A percentile compares a stretch with the other conserved stretches of the same genome.
Conservation (phyloP, 305 asterid genomes). For the Fraxinus platypoda region DNA sequence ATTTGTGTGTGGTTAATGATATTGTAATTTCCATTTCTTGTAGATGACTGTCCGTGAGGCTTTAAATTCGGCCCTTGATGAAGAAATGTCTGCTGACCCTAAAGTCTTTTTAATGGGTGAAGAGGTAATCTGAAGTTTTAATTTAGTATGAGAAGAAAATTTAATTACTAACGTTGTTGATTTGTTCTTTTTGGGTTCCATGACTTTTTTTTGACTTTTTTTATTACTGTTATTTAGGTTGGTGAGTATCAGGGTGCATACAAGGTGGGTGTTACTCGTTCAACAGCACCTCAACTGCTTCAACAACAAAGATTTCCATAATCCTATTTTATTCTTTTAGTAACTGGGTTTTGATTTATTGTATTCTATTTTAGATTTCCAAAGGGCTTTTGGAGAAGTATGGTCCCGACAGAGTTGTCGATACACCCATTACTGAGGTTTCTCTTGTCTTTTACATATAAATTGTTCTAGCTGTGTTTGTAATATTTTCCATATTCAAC, state of each 20-base stretch:
- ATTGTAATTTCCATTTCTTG: neutral
- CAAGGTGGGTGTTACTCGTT: conserved; percentile 33
- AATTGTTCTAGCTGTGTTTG: neutral
- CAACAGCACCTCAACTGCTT: neutral
- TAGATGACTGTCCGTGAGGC: conserved; percentile 52
- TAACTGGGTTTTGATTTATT: neutral
- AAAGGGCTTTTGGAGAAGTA: conserved; percentile 51
- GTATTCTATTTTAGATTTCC: conserved; percentile 28
- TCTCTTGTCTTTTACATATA: conserved; percentile 13
- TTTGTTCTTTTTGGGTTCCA: neutral
- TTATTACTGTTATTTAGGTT: conserved; percentile 27
- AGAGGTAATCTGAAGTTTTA: conserved; percentile 31
- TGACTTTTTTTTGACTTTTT: neutral
- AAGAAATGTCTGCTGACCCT: conserved; percentile 57
- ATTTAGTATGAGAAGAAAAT: neutral
- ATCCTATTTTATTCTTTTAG: neutral
- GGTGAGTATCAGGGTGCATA: conserved; percentile 61
- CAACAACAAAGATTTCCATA: neutral
- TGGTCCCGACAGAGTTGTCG: conserved; percentile 53
- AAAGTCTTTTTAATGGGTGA: conserved; percentile 48
- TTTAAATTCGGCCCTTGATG: conserved; percentile 49
- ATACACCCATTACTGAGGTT: conserved; percentile 58
- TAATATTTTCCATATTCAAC: neutral
- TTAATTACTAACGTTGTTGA: neutral
- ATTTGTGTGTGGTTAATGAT: neutral